Base-by-base conservation (phyloP, 345 rosid species). In the Erodium maritimum region DNA sequence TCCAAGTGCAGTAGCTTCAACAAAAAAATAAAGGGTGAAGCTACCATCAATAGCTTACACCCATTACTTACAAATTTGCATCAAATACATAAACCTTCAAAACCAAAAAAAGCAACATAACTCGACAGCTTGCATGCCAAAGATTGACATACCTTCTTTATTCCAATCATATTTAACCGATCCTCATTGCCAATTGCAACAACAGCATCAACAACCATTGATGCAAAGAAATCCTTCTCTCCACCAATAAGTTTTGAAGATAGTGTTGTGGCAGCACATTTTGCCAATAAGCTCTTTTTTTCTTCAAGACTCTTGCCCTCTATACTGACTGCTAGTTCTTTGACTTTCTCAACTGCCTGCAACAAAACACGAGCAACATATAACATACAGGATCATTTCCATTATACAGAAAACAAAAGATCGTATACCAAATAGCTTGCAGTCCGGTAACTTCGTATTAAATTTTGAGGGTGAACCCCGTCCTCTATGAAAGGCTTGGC, bases 161-260 rank as follows among this genome's bases (percentile, higher is more conserved):
- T 76, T 29, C 97, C 97, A 73, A 94, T 94, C 87, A 94, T 71
- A 65, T 70, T 94, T 19, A 94, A 77, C 62, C 97, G 81, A 69
- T 90, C 99, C 5, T 84, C 97, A 69, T 62, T 24, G 11, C 82
- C 96, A 64, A 90, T 94, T 0, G 96, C 95, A 75, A 81, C 67
- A 12, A 94, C 99, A 79, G 99, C 83, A 81, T 90, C 89, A 24
- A 90, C 99, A 34, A 90, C 96, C 87, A 94, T 87, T 16, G 81
- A 71, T 24, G 99, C 90, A 66, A 90, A 94, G 63, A 94, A 94
- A 57, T 90, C 97, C 62, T 87, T 87, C 72, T 90, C 99, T 17
- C 99, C 99, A 61, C 96, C 95, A 69, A 94, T 90, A 55, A 94
- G 96, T 70, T 94, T 94, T 23, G 99, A 94, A 57, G 95, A 85